phyloP scores from a whole-genome alignment of 2,329 filamentous ascomycete genomes.

The Aspergillus calidoustus region DNA sequence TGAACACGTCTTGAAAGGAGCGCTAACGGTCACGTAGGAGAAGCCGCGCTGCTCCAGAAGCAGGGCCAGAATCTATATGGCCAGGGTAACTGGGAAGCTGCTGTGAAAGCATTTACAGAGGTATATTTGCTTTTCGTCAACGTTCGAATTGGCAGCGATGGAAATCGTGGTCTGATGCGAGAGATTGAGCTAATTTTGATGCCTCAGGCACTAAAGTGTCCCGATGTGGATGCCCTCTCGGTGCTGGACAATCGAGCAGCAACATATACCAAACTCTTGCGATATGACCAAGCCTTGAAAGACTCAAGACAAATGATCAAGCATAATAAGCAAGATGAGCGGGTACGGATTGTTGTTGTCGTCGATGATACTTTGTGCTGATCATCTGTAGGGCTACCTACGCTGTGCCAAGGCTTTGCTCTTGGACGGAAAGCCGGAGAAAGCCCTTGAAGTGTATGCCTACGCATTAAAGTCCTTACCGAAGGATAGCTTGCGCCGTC shows the following conservation, averaged over 20 bases:
- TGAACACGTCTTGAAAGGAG: neutral
- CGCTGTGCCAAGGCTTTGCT: constrained; percentile 56
- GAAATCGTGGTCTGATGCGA: constrained; percentile 1
- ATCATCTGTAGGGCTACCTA: constrained; percentile 55
- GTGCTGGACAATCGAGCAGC: constrained; percentile 62
- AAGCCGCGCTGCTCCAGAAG: constrained; percentile 35
- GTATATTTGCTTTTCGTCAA: constrained; percentile 31
- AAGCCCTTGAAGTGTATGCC: constrained; percentile 61
- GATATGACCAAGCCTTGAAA: constrained; percentile 56
- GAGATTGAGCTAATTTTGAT: neutral
- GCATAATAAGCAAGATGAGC: constrained; percentile 54
- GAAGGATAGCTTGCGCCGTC: constrained; percentile 40
- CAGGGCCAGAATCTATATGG: constrained; percentile 51
- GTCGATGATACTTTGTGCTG: constrained; percentile 5
- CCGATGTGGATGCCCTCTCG: constrained; percentile 38
- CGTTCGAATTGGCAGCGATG: constrained; percentile 18
- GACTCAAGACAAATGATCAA: constrained; percentile 64
- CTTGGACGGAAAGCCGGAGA: constrained; percentile 54
- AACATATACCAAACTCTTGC: constrained; percentile 57
- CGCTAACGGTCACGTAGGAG: constrained; percentile 22
- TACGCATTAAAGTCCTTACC: constrained; percentile 61
- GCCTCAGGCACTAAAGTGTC: constrained; percentile 43
- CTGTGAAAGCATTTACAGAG: constrained; percentile 48
- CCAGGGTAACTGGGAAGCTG: constrained; percentile 48
- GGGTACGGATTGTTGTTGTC: constrained; percentile 36